Conservation (phyloP, 148 eudicot genomes). For the Vaccinium myrtillus region DNA sequence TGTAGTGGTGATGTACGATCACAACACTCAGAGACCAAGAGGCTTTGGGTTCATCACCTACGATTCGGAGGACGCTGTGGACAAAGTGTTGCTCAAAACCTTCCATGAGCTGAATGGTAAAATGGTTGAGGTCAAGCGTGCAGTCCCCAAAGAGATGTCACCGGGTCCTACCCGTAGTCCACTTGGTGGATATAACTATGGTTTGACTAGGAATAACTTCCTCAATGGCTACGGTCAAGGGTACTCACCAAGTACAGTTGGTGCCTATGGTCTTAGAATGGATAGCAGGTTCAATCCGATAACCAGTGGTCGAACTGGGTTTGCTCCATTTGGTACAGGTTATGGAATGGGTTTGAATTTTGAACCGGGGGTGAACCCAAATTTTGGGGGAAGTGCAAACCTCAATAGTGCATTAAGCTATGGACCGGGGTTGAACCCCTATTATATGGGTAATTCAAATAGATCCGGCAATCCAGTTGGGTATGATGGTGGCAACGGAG, state of each 20-base stretch:
- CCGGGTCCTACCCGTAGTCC: constrained; percentile 35
- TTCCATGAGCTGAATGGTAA: constrained; percentile 40
- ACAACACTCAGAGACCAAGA: constrained; percentile 41
- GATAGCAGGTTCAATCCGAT: constrained; percentile 58
- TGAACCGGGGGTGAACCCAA: constrained; percentile 46
- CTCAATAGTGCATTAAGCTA: constrained; percentile 24
- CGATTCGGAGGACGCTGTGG: constrained; percentile 36
- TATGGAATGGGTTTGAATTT: constrained; percentile 54
- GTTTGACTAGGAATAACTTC: constrained; percentile 24
- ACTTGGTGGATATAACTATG: constrained; percentile 30
- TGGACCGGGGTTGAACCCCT: constrained; percentile 35
- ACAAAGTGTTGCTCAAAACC: constrained; percentile 32
- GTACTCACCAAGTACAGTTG: constrained; percentile 44
- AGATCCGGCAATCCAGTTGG: constrained; percentile 32
- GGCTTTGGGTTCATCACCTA: constrained; percentile 40
- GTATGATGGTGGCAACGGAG: constrained; percentile 27
- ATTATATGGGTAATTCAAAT: constrained; percentile 31
- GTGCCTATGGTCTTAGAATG: constrained; percentile 64
- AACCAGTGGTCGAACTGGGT: constrained; percentile 44
- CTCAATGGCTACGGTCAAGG: constrained; percentile 43
- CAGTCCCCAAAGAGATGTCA: constrained; percentile 37
- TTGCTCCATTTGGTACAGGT: constrained; percentile 45
- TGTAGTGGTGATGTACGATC: constrained; percentile 40
- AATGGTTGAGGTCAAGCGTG: constrained; percentile 39
- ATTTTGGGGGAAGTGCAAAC: constrained; percentile 43